These are phyloP conservation scores for Phascolomyces articulosus DNA, from an alignment of 371 early-diverging fungal genomes.

Conservation along the genomic window DNA sequence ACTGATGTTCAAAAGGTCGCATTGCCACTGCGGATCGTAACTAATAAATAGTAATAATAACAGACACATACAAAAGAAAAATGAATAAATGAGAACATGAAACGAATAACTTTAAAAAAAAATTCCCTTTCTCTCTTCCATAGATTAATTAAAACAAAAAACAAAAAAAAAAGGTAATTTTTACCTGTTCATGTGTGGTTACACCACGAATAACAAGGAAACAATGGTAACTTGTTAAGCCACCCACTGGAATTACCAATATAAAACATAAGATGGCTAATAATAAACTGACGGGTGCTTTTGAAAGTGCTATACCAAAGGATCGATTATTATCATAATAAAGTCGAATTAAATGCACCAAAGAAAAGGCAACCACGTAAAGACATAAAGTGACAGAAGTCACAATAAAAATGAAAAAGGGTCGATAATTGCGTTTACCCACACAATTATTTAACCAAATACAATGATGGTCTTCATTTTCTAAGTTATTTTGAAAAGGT, in stretches of 20 bases:
- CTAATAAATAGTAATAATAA: constrained; percentile 30
- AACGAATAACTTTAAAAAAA: too few relatives aligned
- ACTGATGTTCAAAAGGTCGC: constrained; percentile 46
- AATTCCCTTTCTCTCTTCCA: too few relatives aligned
- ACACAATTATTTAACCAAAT: constrained; percentile 95
- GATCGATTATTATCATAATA: constrained; percentile 24
- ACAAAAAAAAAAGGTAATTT: background rate
- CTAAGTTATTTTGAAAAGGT: too few relatives aligned
- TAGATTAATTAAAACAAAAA: background rate
- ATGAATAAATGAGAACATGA: too few relatives aligned
- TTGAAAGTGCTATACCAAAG: constrained; percentile 24
- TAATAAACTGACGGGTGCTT: constrained; percentile 59
- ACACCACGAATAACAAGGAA: constrained; percentile 71
- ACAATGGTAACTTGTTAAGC: constrained; percentile 78
- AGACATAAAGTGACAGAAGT: constrained; percentile 57
- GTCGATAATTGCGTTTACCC: constrained; percentile 89
- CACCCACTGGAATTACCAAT: constrained; percentile 66
- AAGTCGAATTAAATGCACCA: constrained; percentile 62
- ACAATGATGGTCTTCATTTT: constrained; percentile 91
- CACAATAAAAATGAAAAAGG: constrained; percentile 78
- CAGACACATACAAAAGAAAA: too few relatives aligned
- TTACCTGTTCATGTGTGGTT: constrained; percentile 89
- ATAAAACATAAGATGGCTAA: constrained; percentile 67
- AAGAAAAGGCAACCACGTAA: constrained; percentile 56
- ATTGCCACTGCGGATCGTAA: constrained; percentile 51